Conservation (phyloP, 2,329 filamentous ascomycete species). For the Cladosporium sp. region DNA sequence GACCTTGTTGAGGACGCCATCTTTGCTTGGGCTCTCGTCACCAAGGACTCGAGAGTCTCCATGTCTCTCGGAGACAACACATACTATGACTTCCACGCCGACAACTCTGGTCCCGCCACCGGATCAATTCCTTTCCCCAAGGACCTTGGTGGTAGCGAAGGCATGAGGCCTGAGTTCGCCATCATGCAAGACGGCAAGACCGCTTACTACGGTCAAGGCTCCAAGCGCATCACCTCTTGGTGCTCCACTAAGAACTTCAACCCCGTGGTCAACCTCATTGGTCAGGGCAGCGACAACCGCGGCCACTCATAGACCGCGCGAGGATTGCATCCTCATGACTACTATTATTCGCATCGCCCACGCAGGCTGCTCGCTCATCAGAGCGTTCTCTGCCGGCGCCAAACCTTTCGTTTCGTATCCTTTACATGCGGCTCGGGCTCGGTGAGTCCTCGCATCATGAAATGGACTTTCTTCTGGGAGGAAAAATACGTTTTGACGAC, state of each 20-base stretch:
- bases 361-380: neutral
- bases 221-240: conserved; percentile 22
- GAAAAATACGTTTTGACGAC: neutral
- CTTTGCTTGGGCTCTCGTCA: conserved; percentile 34
- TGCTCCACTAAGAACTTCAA: conserved; percentile 33
- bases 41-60: conserved; percentile 26
- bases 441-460: neutral
- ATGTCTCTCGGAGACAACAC: conserved; percentile 31
- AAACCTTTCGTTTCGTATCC: neutral
- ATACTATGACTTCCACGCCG: conserved; percentile 29
- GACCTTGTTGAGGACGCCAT: conserved; percentile 30
- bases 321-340: neutral
- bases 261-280: conserved; percentile 31
- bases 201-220: conserved; percentile 22
- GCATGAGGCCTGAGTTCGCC: conserved; percentile 27
- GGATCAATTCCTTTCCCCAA: conserved; percentile 30
- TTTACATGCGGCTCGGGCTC: neutral
- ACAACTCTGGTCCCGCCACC: conserved; percentile 26
- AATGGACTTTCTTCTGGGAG: neutral
- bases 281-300: conserved; percentile 20
- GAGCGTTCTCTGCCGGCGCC: neutral
- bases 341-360: neutral
- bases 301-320: neutral
- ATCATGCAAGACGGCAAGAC: conserved; percentile 27
- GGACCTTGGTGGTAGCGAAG: conserved; percentile 20